These are phyloP conservation scores for Gnaphalium uliginosum DNA, from an alignment of 129 eudicot genomes.

Conservation along the genomic window DNA sequence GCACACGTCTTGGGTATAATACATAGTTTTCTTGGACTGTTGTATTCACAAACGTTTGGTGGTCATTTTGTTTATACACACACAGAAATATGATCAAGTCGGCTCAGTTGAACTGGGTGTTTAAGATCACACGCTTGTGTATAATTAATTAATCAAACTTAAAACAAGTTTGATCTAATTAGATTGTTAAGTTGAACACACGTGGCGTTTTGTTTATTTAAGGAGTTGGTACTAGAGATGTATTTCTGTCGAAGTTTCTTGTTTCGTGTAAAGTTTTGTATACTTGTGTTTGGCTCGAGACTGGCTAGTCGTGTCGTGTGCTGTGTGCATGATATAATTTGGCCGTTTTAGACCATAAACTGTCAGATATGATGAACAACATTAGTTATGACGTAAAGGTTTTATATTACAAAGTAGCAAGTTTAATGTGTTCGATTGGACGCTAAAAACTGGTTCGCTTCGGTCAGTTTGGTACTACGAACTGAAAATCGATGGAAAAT, in stretches of 20 bases:
- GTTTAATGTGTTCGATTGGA: too few species aligned
- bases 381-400: too few species aligned
- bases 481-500: too few species aligned
- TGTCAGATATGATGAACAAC: background rate
- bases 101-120: conserved; percentile 19
- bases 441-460: too few species aligned
- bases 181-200: background rate
- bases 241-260: too few species aligned
- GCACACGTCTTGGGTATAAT: conserved; percentile 27
- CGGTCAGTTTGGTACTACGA: too few species aligned
- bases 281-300: too few species aligned
- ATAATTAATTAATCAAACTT: background rate
- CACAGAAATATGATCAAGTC: background rate
- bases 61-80: conserved; percentile 4
- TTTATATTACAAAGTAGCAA: too few species aligned
- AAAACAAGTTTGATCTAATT: background rate
- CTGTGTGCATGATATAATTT: background rate
- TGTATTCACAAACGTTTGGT: conserved; percentile 17
- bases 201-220: background rate
- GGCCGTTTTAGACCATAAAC: background rate
- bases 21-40: conserved; percentile 1
- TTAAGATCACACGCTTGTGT: background rate
- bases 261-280: too few species aligned
- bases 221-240: background rate
- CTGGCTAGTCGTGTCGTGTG: too few species aligned